Evolutionary conservation across 345 rosid genomes (phyloP), one percentile per base, ranked within the genome.

Genomic region (Pugionium cornutum): DNA sequence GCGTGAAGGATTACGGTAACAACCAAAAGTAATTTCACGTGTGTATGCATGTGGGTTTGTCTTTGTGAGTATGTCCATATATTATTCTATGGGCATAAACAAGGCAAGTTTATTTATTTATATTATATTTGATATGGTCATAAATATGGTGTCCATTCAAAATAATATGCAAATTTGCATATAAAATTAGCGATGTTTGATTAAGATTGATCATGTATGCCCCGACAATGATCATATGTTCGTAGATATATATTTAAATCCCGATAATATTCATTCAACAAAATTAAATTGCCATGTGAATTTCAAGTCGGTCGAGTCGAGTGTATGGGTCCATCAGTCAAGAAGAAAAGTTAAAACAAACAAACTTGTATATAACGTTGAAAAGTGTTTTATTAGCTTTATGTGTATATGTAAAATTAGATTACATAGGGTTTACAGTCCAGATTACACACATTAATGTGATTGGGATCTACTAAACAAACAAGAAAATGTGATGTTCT

Each of bases 1-100:
- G 0, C 0, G 18, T 18, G 18, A 18, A 18, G 18, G 18, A 18
- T 18, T 18, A 18, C 18, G 18, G 18, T 32, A 45, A 11, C 48
- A 39, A 39, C 57, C 11, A 31, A 26, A 59, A 58, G 18, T 5
- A 57, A 58, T 2, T 18, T 39, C 66, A 59, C 42, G 34, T 48
- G 35, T 30, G 56, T 50, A 25, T 49, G 64, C 65, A 48, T 48
- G 64, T 49, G 64, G 39, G 72, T 45, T 35, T 27, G 45, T 66
- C 63, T 57, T 45, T 55, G 32, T 9, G 5, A n/a, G 63, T 35
- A 28, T 28, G 35, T n/a, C 18, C 18, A 18, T 18, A 18, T 18
- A 18, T 18, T 18, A 18, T 18, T 18, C 7, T 28, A 31, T 42
- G 62, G 43, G 53, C 48, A 18, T 6, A 31, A 41, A 52, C 33